These are phyloP conservation scores for Leptographium flavum DNA, from an alignment of 2,329 filamentous ascomycete genomes.

Conservation along the genomic window DNA sequence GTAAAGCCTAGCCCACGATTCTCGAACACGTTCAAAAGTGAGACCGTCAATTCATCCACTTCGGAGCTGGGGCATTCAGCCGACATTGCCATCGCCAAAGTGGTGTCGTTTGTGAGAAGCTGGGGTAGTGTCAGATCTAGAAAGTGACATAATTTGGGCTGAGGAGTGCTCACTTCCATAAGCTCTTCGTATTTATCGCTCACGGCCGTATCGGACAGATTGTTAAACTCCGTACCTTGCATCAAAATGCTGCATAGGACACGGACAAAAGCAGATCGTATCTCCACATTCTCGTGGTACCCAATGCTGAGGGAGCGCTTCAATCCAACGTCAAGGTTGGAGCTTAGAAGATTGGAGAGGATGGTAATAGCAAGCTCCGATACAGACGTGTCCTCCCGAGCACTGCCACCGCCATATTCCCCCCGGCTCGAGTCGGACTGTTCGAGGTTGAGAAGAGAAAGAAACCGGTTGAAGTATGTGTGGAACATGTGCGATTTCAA, in stretches of 20 bases:
- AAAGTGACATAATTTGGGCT: not conserved
- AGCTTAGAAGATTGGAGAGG: constrained; percentile 53
- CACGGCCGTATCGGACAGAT: constrained; percentile 50
- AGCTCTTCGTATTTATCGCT: constrained; percentile 56
- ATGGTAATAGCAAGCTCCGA: constrained; percentile 53
- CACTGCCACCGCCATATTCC: constrained; percentile 23
- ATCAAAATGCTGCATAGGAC: constrained; percentile 57
- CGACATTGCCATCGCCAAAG: constrained; percentile 48
- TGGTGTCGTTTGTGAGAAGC: constrained; percentile 48
- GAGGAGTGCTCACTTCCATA: constrained; percentile 34
- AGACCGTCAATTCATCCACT: constrained; percentile 54
- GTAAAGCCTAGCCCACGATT: constrained; percentile 48
- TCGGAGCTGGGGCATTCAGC: constrained; percentile 52
- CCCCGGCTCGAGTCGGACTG: constrained; percentile 26
- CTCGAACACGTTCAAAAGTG: constrained; percentile 56
- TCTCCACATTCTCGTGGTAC: constrained; percentile 56
- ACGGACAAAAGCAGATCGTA: constrained; percentile 55
- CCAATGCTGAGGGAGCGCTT: constrained; percentile 58
- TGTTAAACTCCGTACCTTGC: constrained; percentile 59
- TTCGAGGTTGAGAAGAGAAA: constrained; percentile 50
- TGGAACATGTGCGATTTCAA: constrained; percentile 59
- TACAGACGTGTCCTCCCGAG: constrained; percentile 40
- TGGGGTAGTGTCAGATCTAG: constrained; percentile 14
- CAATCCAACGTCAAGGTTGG: constrained; percentile 57
- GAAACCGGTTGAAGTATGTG: constrained; percentile 55